Evolutionary conservation across 176 grass and related monocot genomes (phyloP).

Genomic region (Aegilops longissima): DNA sequence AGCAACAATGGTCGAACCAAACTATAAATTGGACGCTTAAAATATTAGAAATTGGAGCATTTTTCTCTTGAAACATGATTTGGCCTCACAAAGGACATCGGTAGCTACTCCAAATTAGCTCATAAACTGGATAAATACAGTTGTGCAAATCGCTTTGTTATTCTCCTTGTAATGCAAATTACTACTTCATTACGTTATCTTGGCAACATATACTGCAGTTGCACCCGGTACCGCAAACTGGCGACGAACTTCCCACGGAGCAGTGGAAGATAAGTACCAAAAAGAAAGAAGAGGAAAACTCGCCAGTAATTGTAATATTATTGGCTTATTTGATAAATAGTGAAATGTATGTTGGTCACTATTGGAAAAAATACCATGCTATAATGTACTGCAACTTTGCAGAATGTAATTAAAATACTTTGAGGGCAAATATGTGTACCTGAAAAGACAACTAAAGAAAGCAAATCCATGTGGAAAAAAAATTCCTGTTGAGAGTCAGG

Average conservation of each 20-base stretch:
- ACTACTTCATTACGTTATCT: neutral
- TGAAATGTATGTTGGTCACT: conserved; percentile 39
- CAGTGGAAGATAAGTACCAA: neutral
- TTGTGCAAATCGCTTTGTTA: neutral
- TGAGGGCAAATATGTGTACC: conserved; percentile 53
- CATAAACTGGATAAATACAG: neutral
- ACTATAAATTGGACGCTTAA: too few species aligned
- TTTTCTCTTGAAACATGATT: too few species aligned
- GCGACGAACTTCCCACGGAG: neutral
- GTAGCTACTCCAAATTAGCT: neutral
- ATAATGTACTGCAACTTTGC: conserved; percentile 56
- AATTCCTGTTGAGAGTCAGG: conserved; percentile 46
- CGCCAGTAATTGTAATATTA: conserved; percentile 23
- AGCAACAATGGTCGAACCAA: too few species aligned
- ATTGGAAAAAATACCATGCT: conserved; percentile 49
- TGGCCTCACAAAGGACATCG: too few species aligned
- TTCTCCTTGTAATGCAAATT: neutral
- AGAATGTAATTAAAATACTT: conserved; percentile 40
- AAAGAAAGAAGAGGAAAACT: neutral
- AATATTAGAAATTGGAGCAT: too few species aligned
- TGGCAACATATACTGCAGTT: conserved; percentile 11
- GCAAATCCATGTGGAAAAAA: conserved; percentile 35
- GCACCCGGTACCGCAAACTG: neutral
- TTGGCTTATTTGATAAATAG: conserved; percentile 43
- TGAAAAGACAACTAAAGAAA: conserved; percentile 39